phyloP scores from a whole-genome alignment of 176 grass and related monocot species.

The Saccharum spontaneum region DNA sequence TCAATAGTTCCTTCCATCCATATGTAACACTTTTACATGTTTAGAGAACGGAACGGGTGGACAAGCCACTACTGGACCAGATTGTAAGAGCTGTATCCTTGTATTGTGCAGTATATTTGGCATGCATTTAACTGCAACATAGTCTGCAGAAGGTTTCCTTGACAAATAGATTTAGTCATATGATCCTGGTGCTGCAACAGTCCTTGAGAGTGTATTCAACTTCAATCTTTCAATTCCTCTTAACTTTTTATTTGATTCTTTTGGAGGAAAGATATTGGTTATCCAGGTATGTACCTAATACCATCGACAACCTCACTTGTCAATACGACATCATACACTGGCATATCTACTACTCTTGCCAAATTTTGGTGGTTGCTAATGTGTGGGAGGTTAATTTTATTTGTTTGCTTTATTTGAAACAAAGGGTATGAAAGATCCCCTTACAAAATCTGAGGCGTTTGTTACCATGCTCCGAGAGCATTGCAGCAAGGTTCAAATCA shows the following conservation, averaged over 20 bases:
- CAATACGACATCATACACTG: not conserved
- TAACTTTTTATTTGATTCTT: slow-evolving; percentile 85
- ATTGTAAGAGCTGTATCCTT: slow-evolving; percentile 95
- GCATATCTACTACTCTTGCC: slow-evolving; percentile 26
- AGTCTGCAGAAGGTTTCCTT: slow-evolving; percentile 41
- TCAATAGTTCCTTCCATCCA: slow-evolving; percentile 10
- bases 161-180: slow-evolving; percentile 78
- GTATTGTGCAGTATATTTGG: slow-evolving; percentile 21
- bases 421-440: slow-evolving; percentile 85
- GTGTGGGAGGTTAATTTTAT: slow-evolving; percentile 24
- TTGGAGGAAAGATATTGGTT: slow-evolving; percentile 76
- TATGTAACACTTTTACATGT: slow-evolving; percentile 32
- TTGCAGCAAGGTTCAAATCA: slow-evolving; percentile 60
- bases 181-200: slow-evolving; percentile 79
- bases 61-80: slow-evolving; percentile 64
- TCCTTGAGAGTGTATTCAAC: slow-evolving; percentile 78
- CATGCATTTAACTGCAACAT: slow-evolving; percentile 29
- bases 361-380: slow-evolving; percentile 34
- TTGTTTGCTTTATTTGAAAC: slow-evolving; percentile 19
- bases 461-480: slow-evolving; percentile 74
- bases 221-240: slow-evolving; percentile 92
- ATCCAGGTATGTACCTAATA: slow-evolving; percentile 59
- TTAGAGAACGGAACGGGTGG: slow-evolving; percentile 78
- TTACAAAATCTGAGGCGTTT: slow-evolving; percentile 66
- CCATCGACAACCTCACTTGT: not conserved